A percentile compares a stretch with the other conserved stretches of the same genome.
These are phyloP conservation scores for Lichina pygmaea DNA, from an alignment of 495 filamentous ascomycete species.

Conservation along the genomic window DNA sequence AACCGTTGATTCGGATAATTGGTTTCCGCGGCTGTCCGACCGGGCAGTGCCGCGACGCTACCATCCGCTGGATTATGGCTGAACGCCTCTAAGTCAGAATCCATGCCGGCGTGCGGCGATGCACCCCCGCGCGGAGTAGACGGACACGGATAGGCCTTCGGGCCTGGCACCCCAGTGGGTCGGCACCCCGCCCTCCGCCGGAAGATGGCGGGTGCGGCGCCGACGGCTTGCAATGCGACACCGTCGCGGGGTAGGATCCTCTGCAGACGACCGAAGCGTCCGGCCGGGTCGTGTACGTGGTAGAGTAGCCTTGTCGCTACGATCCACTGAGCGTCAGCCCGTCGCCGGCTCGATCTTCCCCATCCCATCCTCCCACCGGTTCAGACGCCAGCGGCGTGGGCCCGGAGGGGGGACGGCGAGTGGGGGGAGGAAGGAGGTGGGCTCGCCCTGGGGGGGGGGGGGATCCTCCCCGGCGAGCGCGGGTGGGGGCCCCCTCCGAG, in stretches of 20 bases:
- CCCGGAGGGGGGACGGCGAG: not conserved
- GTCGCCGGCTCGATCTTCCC: slow-evolving; percentile 21
- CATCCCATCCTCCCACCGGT: not conserved
- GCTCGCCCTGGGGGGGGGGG: not conserved
- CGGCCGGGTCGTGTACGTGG: slow-evolving; percentile 29
- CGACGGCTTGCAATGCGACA: slow-evolving; percentile 32
- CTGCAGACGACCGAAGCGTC: slow-evolving; percentile 36
- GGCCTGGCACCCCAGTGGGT: slow-evolving; percentile 23
- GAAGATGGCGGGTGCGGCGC: slow-evolving; percentile 9
- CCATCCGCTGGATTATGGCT: slow-evolving; percentile 39
- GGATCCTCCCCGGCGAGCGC: not conserved
- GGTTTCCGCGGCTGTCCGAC: slow-evolving; percentile 43
- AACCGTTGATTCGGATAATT: slow-evolving; percentile 47
- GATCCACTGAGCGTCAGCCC: slow-evolving; percentile 34
- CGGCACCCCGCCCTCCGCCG: slow-evolving; percentile 7
- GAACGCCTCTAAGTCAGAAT: slow-evolving; percentile 47
- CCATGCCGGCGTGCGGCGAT: slow-evolving; percentile 33
- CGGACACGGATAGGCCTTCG: slow-evolving; percentile 36
- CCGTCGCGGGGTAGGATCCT: slow-evolving; percentile 33
- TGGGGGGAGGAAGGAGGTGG: not conserved
- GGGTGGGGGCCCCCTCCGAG: no score
- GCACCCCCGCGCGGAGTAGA: slow-evolving; percentile 32
- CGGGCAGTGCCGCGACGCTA: slow-evolving; percentile 31
- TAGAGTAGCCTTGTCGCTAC: slow-evolving; percentile 40
- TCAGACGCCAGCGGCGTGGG: not conserved